Conservation (phyloP, 805 yeast genomes). For the Ogataea pignaliae region DNA sequence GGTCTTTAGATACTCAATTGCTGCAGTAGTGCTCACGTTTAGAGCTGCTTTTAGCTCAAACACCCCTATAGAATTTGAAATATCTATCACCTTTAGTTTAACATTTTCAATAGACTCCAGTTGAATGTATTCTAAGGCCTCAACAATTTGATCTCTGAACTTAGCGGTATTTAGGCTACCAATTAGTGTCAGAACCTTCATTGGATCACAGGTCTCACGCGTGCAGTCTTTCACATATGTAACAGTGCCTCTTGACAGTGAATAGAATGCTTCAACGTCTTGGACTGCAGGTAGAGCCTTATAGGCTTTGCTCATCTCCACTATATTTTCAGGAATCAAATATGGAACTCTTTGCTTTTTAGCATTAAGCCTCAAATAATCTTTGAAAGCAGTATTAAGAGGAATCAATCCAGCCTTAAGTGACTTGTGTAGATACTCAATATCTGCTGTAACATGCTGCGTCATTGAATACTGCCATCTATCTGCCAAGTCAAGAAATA, state of each 20-base stretch:
- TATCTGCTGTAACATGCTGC: constrained; percentile 53
- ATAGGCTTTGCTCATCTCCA: constrained; percentile 16
- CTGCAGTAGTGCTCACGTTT: constrained; percentile 1
- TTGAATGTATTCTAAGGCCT: constrained; percentile 24
- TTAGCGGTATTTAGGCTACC: constrained; percentile 46
- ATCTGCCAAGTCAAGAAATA: constrained; percentile 44
- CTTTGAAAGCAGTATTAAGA: constrained; percentile 28
- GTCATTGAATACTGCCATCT: constrained; percentile 55
- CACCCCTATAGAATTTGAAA: not conserved
- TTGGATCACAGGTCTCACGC: constrained; percentile 1
- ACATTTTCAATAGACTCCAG: constrained; percentile 4
- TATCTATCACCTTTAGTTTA: constrained; percentile 19
- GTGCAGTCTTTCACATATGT: constrained; percentile 1
- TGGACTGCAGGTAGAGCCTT: constrained; percentile 6
- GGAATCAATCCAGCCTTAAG: constrained; percentile 27
- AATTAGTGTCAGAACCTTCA: constrained; percentile 43
- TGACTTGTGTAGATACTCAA: constrained; percentile 28
- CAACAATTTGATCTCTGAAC: constrained; percentile 41
- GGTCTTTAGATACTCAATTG: not conserved
- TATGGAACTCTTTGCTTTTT: constrained; percentile 41
- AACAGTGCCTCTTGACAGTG: not conserved
- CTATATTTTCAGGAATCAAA: constrained; percentile 46
- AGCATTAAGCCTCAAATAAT: constrained; percentile 40
- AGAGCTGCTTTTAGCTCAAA: constrained; percentile 3
- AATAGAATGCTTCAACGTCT: constrained; percentile 1